These are phyloP conservation scores for Aspergillus carlsbadensis DNA, from an alignment of 495 filamentous ascomycete genomes.

Conservation along the genomic window DNA sequence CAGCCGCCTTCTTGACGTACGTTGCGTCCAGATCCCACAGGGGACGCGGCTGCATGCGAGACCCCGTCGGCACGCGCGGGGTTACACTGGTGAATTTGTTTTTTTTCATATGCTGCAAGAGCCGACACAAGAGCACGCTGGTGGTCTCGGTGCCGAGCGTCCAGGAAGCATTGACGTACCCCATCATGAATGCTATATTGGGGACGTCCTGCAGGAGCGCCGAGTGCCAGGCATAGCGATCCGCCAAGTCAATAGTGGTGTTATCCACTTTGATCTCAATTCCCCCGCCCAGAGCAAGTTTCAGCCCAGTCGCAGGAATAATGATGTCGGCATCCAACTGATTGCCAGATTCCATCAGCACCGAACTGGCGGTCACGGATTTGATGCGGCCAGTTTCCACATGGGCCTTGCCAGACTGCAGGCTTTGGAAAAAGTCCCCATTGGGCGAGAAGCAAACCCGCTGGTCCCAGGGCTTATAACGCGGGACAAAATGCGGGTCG, in stretches of 20 bases:
- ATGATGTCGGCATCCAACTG: conserved; percentile 1
- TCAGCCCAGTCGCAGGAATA: conserved; percentile 1
- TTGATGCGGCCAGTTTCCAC: too few species aligned
- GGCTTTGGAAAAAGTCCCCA: conserved; percentile 40
- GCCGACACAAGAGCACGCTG: not conserved
- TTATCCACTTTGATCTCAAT: too few species aligned
- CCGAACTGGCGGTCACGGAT: too few species aligned
- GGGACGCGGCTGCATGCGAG: too few species aligned
- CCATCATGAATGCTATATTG: conserved; percentile 46
- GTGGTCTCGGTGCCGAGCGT: conserved; percentile 49
- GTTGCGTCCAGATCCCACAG: too few species aligned
- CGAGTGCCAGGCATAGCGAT: conserved; percentile 42
- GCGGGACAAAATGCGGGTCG: conserved; percentile 64
- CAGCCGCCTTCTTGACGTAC: too few species aligned
- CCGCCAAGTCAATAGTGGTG: not conserved
- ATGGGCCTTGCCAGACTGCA: too few species aligned
- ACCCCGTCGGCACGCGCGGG: too few species aligned
- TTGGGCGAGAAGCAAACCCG: conserved; percentile 65
- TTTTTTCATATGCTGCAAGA: not conserved
- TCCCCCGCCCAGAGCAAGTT: not conserved
- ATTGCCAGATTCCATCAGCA: not conserved
- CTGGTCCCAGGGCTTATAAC: conserved; percentile 66
- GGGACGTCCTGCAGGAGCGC: conserved; percentile 51
- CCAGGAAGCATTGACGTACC: conserved; percentile 49
- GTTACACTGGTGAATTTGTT: too few species aligned